Percentiles rank a stretch among this genome's conserved stretches.
phyloP scores from a whole-genome alignment of 2,329 filamentous ascomycete species.

The Aspergillus sergii region DNA sequence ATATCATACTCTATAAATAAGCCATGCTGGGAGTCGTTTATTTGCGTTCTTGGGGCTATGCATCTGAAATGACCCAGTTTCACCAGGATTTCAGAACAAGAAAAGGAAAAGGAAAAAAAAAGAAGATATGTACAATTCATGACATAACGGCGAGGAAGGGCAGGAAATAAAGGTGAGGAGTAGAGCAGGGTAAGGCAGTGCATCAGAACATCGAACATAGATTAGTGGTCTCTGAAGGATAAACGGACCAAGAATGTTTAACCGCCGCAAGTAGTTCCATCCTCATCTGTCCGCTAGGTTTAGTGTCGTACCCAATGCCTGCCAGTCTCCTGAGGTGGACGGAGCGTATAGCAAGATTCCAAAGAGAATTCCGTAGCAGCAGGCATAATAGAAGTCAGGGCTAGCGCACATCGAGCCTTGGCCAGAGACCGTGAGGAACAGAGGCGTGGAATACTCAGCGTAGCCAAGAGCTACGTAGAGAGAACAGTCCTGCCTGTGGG shows the following conservation, averaged over 20 bases:
- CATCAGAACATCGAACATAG: background rate
- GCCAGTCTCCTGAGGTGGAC: background rate
- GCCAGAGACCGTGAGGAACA: background rate
- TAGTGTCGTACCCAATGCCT: background rate
- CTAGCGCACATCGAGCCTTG: background rate
- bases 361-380: background rate
- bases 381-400: background rate
- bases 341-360: background rate
- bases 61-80: slow-evolving; percentile 1
- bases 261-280: background rate
- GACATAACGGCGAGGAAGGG: slow-evolving; percentile 21
- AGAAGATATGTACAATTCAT: slow-evolving; percentile 38
- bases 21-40: slow-evolving; percentile 20
- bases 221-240: slow-evolving; percentile 1
- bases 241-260: slow-evolving; percentile 1
- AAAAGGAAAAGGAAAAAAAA: background rate
- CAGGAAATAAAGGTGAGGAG: background rate
- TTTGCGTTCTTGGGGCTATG: slow-evolving; percentile 25
- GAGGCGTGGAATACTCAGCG: background rate
- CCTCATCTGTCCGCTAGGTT: background rate
- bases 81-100: slow-evolving; percentile 6
- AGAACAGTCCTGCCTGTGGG: background rate
- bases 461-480: background rate
- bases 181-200: background rate
- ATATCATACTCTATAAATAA: slow-evolving; percentile 14